A percentile compares a stretch with the other conserved stretches of the same genome.
Evolutionary conservation across 352 stramenopile species (phyloP).

Genomic region (Pythium plurisporium): DNA sequence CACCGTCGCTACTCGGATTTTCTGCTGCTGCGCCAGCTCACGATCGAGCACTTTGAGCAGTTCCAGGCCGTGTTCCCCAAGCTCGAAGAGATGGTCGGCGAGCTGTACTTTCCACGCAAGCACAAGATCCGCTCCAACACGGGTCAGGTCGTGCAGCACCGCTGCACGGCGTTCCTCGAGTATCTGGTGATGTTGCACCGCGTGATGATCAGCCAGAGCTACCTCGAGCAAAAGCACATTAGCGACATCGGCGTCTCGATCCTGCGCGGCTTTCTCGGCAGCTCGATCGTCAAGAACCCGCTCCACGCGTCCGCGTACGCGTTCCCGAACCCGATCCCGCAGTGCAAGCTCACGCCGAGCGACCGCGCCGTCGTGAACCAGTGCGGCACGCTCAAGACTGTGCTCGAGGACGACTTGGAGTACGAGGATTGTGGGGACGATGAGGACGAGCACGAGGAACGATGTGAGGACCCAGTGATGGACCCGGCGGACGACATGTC

Average conservation of each 20-base stretch:
- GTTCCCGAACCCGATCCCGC: slow-evolving; percentile 23
- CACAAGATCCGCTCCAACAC: slow-evolving; percentile 28
- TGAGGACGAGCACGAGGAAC: slow-evolving; percentile 12
- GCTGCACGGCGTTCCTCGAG: slow-evolving; percentile 29
- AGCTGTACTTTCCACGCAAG: slow-evolving; percentile 34
- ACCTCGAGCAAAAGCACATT: slow-evolving; percentile 28
- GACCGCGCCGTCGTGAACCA: slow-evolving; percentile 27
- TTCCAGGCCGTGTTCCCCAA: slow-evolving; percentile 26
- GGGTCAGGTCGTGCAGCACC: slow-evolving; percentile 24
- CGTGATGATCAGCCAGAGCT: slow-evolving; percentile 28
- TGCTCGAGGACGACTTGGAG: slow-evolving; percentile 29
- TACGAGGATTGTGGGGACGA: slow-evolving; percentile 20
- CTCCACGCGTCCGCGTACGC: slow-evolving; percentile 23
- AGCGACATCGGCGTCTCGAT: slow-evolving; percentile 28
- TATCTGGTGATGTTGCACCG: slow-evolving; percentile 29
- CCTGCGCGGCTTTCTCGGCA: slow-evolving; percentile 32
- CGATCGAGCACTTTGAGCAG: slow-evolving; percentile 26
- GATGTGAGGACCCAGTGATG: slow-evolving; percentile 9
- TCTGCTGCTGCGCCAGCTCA: slow-evolving; percentile 22
- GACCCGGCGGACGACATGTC: slow-evolving; percentile 19
- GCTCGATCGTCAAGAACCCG: slow-evolving; percentile 22
- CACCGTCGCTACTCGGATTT: slow-evolving; percentile 38
- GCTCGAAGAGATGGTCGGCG: slow-evolving; percentile 21
- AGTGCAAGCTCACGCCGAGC: slow-evolving; percentile 21
- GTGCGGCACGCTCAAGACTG: slow-evolving; percentile 31